These are phyloP conservation scores for Coniella vitis DNA, from an alignment of 2,329 filamentous ascomycete species.

Conservation along the genomic window DNA sequence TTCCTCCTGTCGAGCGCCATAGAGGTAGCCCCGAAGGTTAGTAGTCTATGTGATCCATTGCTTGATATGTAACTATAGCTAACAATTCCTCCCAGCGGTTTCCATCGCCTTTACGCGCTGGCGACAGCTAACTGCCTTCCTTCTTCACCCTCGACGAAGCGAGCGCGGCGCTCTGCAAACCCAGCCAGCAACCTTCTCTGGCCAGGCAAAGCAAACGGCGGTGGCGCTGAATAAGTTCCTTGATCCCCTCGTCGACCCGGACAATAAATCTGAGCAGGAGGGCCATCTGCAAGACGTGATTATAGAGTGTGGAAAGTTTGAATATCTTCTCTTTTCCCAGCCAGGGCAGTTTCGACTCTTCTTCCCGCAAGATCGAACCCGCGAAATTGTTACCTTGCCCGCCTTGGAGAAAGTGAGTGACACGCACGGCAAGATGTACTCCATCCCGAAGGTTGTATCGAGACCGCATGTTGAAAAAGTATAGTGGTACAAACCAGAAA, in stretches of 20 bases:
- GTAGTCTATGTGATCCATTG: constrained; percentile 7
- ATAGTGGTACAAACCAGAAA: too few relatives aligned
- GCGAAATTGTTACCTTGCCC: constrained; percentile 17
- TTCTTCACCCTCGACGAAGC: constrained; percentile 32
- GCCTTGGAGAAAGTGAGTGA: not conserved
- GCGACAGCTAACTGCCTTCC: constrained; percentile 35
- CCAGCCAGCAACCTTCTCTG: constrained; percentile 22
- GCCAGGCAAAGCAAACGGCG: constrained; percentile 27
- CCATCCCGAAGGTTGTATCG: constrained; percentile 4
- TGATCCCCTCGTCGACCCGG: constrained; percentile 25
- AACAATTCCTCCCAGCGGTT: constrained; percentile 17
- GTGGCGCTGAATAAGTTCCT: constrained; percentile 29
- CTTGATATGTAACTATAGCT: constrained; percentile 24
- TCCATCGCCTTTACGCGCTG: constrained; percentile 31
- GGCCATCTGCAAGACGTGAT: constrained; percentile 33
- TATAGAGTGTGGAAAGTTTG: constrained; percentile 32
- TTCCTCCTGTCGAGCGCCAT: constrained; percentile 23
- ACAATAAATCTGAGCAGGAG: constrained; percentile 27
- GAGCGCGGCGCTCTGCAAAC: constrained; percentile 29
- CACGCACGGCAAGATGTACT: not conserved
- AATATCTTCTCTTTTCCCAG: constrained; percentile 36
- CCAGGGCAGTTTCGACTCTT: constrained; percentile 24
- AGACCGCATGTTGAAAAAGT: constrained; percentile 1
- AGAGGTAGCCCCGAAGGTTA: constrained; percentile 5
- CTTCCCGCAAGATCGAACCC: not conserved